Percentiles rank a stretch among this genome's conserved stretches.
These are phyloP conservation scores for Quercus aquifolioides DNA, from an alignment of 306 rosid genomes.

Conservation along the genomic window DNA sequence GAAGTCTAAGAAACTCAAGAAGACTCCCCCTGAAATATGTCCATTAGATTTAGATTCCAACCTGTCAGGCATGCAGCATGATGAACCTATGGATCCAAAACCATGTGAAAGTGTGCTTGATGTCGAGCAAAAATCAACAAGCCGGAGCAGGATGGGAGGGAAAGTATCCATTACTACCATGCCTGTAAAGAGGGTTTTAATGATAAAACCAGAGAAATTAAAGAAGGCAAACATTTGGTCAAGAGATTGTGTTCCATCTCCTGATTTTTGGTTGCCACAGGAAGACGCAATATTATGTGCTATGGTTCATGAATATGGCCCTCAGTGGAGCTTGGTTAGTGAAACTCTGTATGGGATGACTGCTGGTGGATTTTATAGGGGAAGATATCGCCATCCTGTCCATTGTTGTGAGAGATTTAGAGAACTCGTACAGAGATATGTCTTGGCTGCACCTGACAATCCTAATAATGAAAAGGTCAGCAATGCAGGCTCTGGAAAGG, in stretches of 20 bases:
- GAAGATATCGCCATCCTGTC: constrained; percentile 91
- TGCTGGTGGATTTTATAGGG: constrained; percentile 88
- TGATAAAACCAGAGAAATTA: constrained; percentile 82
- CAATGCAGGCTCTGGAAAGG: constrained; percentile 82
- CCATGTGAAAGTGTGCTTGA: constrained; percentile 49
- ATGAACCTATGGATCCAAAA: constrained; percentile 52
- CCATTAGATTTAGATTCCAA: constrained; percentile 59
- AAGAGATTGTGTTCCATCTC: constrained; percentile 82
- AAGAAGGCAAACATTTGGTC: constrained; percentile 84
- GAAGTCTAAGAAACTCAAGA: constrained; percentile 82
- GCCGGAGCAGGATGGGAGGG: constrained; percentile 84
- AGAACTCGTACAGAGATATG: constrained; percentile 79
- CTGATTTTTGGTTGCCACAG: constrained; percentile 88
- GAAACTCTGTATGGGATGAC: constrained; percentile 74
- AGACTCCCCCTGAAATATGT: constrained; percentile 46
- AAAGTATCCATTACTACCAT: constrained; percentile 82
- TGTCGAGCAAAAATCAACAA: constrained; percentile 58
- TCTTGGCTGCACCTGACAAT: constrained; percentile 58
- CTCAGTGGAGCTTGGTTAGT: constrained; percentile 89
- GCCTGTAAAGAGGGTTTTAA: constrained; percentile 78
- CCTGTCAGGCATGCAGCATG: constrained; percentile 50
- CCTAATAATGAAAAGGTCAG: constrained; percentile 66
- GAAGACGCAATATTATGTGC: constrained; percentile 97
- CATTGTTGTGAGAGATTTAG: constrained; percentile 97
- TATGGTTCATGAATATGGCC: constrained; percentile 87